Percentiles rank a stretch among this genome's conserved stretches.
Conservation (phyloP, 2,329 filamentous ascomycete genomes). For the Ophiostoma australiae region DNA sequence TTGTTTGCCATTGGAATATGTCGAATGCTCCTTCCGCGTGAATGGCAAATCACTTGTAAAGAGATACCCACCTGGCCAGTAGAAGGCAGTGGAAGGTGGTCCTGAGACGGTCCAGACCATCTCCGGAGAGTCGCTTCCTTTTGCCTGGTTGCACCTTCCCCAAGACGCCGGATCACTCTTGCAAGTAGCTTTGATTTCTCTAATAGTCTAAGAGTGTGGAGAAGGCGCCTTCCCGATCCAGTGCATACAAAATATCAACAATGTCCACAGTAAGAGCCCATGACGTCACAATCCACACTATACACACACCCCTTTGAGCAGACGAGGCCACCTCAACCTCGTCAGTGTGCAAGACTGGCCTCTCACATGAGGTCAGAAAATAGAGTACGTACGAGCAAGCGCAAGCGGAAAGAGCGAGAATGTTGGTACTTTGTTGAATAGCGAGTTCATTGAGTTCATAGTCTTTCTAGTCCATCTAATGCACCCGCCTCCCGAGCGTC, state of each 20-base stretch:
- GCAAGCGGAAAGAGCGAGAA: neutral
- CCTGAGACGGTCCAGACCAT: constrained; percentile 1
- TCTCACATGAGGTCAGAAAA: neutral
- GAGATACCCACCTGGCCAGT: neutral
- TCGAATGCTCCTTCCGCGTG: neutral
- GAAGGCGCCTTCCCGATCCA: constrained; percentile 5
- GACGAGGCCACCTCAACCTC: neutral
- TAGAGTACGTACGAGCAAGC: neutral
- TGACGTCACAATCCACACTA: constrained; percentile 10
- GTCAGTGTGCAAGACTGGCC: neutral
- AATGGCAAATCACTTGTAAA: neutral
- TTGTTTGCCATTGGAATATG: neutral
- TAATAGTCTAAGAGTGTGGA: neutral
- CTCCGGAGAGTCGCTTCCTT: constrained; percentile 14
- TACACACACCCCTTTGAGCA: neutral
- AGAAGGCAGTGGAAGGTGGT: neutral
- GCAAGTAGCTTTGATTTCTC: neutral
- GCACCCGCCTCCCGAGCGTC: neutral
- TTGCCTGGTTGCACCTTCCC: neutral
- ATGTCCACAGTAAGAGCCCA: neutral
- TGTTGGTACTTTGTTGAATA: neutral
- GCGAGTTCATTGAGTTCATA: neutral
- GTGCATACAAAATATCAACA: neutral
- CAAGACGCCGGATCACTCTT: neutral
- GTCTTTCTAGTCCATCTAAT: neutral